phyloP scores from a whole-genome alignment of 805 yeast genomes.

The Saturnispora hagleri region DNA sequence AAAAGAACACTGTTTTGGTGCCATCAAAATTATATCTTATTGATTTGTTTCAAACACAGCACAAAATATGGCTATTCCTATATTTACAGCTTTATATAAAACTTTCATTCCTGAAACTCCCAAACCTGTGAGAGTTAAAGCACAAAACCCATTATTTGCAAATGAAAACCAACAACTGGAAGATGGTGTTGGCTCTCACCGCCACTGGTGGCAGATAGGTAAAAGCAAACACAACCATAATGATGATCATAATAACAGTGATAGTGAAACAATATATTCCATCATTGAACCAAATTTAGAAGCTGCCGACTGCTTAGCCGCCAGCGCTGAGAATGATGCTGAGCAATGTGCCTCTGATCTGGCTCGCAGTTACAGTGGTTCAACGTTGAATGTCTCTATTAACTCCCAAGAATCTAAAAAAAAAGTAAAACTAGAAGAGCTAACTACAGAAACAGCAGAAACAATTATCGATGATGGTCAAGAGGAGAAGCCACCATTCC shows the following conservation, averaged over 20 bases:
- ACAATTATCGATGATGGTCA: background rate
- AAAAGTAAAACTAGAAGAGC: background rate
- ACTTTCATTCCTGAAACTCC: background rate
- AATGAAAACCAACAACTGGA: background rate
- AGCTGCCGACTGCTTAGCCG: background rate
- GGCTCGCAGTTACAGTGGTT: background rate
- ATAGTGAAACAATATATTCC: background rate
- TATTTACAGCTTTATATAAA: background rate
- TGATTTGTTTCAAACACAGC: no score
- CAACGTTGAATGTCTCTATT: background rate
- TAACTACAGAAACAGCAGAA: background rate
- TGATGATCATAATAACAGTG: background rate
- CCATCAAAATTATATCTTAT: no score
- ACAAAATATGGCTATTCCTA: no score
- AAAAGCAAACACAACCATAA: background rate
- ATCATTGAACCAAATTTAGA: background rate
- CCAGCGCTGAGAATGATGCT: background rate
- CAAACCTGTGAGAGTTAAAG: background rate
- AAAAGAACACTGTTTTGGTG: background rate
- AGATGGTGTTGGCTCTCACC: background rate
- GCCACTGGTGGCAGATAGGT: background rate
- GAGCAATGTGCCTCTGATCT: background rate
- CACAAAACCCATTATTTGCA: background rate
- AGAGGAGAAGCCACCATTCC: background rate
- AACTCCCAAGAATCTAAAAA: background rate